A percentile compares a stretch with the other conserved stretches of the same genome.
Conservation (phyloP, 139 green algal species). For the Chlamydomonas sp. region DNA sequence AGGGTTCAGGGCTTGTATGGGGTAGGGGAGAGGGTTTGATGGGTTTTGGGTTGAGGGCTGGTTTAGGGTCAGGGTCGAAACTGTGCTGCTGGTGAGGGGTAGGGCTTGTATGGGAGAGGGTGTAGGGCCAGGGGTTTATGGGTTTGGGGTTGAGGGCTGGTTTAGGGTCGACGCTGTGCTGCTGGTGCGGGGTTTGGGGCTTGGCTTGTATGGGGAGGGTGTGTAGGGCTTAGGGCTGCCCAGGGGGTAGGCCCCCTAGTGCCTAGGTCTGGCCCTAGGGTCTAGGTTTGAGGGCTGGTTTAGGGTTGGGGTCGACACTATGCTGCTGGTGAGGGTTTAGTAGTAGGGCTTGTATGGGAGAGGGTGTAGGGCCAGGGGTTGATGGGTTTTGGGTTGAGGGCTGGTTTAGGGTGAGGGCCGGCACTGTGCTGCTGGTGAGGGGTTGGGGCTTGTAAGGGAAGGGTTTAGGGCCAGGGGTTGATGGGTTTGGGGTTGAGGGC, state of each 20-base stretch:
- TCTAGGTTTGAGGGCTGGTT: too few relatives aligned
- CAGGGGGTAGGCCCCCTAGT: too few relatives aligned
- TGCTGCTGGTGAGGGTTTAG: neutral
- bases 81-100: conserved; percentile 23
- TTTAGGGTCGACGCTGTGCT: too few relatives aligned
- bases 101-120: too few relatives aligned
- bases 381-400: neutral
- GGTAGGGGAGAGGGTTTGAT: neutral
- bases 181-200: too few relatives aligned
- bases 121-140: neutral
- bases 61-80: too few relatives aligned
- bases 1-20: neutral
- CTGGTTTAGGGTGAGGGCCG: too few relatives aligned
- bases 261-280: too few relatives aligned
- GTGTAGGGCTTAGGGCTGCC: too few relatives aligned
- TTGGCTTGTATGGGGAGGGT: too few relatives aligned
- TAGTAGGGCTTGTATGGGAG: neutral
- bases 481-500: conserved; percentile 12
- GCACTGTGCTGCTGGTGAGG: conserved; percentile 24
- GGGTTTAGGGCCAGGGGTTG: neutral
- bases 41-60: neutral
- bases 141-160: conserved; percentile 16
- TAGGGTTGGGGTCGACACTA: conserved; percentile 5
- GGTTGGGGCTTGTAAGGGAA: neutral
- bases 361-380: neutral